Evolutionary conservation across 2,329 filamentous ascomycete genomes (phyloP).

Genomic region (Penicillium capsulatum): DNA sequence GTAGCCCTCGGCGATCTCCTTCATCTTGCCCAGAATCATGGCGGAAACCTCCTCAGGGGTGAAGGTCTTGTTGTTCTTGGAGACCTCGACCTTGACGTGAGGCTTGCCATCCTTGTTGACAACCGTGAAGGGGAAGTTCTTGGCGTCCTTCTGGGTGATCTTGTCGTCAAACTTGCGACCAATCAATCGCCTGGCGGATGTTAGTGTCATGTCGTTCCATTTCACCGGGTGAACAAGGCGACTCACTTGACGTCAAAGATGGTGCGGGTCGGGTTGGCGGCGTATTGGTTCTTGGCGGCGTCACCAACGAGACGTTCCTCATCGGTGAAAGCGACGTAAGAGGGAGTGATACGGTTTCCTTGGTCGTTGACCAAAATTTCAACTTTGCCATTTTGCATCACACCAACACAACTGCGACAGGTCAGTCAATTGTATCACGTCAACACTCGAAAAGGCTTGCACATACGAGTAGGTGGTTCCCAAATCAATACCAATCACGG

Average conservation of each 20-base stretch:
- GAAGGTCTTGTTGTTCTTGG: conserved; percentile 57
- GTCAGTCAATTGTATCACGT: conserved; percentile 15
- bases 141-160: conserved; percentile 87
- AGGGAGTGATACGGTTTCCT: conserved; percentile 93
- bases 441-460: background rate
- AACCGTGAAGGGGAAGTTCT: conserved; percentile 98
- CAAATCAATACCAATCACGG: conserved; percentile 92
- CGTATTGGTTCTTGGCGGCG: conserved; percentile 93
- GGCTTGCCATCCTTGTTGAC: conserved; percentile 87
- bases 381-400: conserved; percentile 93
- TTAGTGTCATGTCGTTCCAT: background rate
- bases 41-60: conserved; percentile 64
- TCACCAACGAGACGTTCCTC: conserved; percentile 96
- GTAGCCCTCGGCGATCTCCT: conserved; percentile 60
- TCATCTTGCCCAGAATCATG: conserved; percentile 66
- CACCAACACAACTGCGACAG: conserved; percentile 75
- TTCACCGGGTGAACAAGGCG: background rate
- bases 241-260: conserved; percentile 81
- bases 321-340: conserved; percentile 94
- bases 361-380: conserved; percentile 96
- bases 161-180: conserved; percentile 78
- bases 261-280: conserved; percentile 70
- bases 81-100: conserved; percentile 65
- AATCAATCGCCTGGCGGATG: conserved; percentile 65
- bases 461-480: conserved; percentile 70